phyloP scores from a whole-genome alignment of 2,329 filamentous ascomycete genomes.

The Aspergillus sclerotialis region DNA sequence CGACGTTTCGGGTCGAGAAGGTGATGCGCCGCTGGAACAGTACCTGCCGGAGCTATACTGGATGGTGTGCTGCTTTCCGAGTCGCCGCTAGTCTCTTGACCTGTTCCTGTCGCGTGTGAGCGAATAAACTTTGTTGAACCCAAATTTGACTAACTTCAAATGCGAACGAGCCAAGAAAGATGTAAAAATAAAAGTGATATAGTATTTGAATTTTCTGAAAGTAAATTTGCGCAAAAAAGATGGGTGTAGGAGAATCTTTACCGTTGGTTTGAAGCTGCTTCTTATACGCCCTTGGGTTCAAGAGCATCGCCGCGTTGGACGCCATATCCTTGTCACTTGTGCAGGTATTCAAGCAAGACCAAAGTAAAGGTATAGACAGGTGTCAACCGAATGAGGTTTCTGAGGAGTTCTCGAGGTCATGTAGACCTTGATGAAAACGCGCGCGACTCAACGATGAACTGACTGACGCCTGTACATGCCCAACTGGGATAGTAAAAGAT shows the following conservation, averaged over 20 bases:
- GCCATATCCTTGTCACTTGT: slow-evolving; percentile 24
- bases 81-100: slow-evolving; percentile 12
- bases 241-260: slow-evolving; percentile 18
- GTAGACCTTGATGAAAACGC: too few relatives aligned
- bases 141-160: slow-evolving; percentile 6
- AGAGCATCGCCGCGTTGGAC: slow-evolving; percentile 35
- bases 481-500: too few relatives aligned
- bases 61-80: slow-evolving; percentile 8
- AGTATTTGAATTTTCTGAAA: slow-evolving; percentile 5
- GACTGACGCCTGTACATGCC: too few relatives aligned
- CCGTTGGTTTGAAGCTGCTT: slow-evolving; percentile 29
- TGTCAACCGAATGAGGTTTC: not conserved
- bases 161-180: too few relatives aligned
- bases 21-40: slow-evolving; percentile 15
- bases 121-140: slow-evolving; percentile 4
- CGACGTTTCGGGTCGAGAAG: slow-evolving; percentile 14
- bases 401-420: not conserved
- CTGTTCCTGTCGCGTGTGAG: slow-evolving; percentile 19
- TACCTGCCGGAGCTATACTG: slow-evolving; percentile 18
- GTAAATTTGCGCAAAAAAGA: too few relatives aligned
- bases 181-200: slow-evolving; percentile 6
- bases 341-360: slow-evolving; percentile 9
- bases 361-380: not conserved
- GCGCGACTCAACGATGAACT: too few relatives aligned
- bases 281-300: slow-evolving; percentile 37